Evolutionary conservation across 305 asterid genomes (phyloP).

Genomic region (Solanum hybrid): DNA sequence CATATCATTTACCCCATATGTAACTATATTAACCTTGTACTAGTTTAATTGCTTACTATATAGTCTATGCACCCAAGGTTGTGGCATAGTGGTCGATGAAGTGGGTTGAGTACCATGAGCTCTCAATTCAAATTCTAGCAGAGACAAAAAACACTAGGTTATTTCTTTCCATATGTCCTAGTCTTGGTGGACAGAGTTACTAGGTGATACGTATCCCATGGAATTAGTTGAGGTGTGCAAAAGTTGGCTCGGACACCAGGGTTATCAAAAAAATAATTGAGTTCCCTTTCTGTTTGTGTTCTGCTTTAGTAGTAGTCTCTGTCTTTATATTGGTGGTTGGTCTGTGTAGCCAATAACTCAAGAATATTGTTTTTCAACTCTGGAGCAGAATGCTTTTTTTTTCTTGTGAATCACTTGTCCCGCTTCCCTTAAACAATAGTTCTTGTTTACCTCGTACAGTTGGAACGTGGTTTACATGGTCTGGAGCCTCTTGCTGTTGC

Average conservation of each 20-base stretch:
- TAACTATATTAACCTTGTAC: not conserved
- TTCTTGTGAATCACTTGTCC: not conserved
- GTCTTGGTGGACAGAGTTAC: not conserved
- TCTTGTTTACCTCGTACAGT: conserved; percentile 28
- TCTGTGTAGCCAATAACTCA: not conserved
- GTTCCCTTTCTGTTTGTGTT: not conserved
- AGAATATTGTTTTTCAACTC: not conserved
- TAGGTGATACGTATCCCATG: not conserved
- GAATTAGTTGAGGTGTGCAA: not conserved
- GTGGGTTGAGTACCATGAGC: not conserved
- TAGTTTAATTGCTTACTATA: not conserved
- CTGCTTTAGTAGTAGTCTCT: not conserved
- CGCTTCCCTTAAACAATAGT: not conserved
- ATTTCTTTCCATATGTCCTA: not conserved
- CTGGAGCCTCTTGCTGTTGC: conserved; percentile 55
- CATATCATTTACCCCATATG: not conserved
- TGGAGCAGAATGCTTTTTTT: not conserved
- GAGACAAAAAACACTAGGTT: not conserved
- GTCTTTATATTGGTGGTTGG: not conserved
- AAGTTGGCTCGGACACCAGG: not conserved
- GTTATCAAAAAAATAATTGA: not conserved
- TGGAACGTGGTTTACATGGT: conserved; percentile 74
- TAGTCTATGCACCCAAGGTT: not conserved
- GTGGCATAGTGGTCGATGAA: not conserved
- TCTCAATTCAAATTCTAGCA: not conserved